A percentile compares a stretch with the other conserved stretches of the same genome.
phyloP scores from a whole-genome alignment of 2,329 filamentous ascomycete species.

The Chaetomiaceae sp. region DNA sequence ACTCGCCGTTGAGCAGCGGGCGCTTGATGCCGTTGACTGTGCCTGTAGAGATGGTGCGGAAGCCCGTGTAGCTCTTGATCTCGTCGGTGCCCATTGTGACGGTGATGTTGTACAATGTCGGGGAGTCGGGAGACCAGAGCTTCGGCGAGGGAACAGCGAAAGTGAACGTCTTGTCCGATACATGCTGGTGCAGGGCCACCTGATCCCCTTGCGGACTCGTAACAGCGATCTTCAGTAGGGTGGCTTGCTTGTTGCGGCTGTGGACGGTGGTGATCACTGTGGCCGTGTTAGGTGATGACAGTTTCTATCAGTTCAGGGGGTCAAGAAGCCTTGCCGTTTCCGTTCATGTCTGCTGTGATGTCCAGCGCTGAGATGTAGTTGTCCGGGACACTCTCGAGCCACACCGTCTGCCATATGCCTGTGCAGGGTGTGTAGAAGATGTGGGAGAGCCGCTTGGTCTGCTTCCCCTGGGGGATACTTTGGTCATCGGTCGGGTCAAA shows the following conservation, averaged over 20 bases:
- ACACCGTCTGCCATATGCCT: conserved; percentile 71
- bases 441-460: conserved; percentile 50
- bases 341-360: conserved; percentile 52
- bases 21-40: conserved; percentile 54
- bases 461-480: conserved; percentile 63
- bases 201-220: conserved; percentile 34
- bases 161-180: conserved; percentile 46
- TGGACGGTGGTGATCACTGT: conserved; percentile 53
- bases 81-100: conserved; percentile 48
- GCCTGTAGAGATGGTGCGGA: conserved; percentile 57
- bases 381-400: conserved; percentile 59
- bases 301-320: neutral
- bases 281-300: neutral
- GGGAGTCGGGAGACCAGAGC: conserved; percentile 62
- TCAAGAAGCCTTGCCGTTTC: conserved; percentile 37
- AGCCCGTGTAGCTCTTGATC: conserved; percentile 62
- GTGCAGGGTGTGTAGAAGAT: conserved; percentile 71
- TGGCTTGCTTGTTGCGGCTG: conserved; percentile 34
- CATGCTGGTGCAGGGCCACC: conserved; percentile 41
- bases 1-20: conserved; percentile 63
- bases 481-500: conserved; percentile 61
- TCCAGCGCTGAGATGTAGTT: conserved; percentile 56
- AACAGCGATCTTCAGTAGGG: conserved; percentile 35
- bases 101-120: conserved; percentile 59
- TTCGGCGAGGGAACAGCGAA: conserved; percentile 51